Conservation (phyloP, 305 asterid species). For the Fraxinus latifolia region DNA sequence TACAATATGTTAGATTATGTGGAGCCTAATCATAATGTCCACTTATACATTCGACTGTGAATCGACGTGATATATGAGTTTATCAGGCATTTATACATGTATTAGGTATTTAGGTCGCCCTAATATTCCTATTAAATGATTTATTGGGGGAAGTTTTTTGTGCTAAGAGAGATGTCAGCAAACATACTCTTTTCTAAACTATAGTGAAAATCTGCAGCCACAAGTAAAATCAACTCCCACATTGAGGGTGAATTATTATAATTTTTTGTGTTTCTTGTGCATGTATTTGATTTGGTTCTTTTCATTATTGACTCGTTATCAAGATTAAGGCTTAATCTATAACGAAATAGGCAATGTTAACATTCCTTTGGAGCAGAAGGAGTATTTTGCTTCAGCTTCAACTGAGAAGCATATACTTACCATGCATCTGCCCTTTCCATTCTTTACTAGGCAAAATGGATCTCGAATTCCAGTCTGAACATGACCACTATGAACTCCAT, state of each 20-base stretch:
- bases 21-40: not conserved
- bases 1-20: not conserved
- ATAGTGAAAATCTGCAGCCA: not conserved
- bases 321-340: not conserved
- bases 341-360: not conserved
- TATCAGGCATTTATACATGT: not conserved
- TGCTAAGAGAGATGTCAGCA: not conserved
- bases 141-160: not conserved
- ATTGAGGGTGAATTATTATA: not conserved
- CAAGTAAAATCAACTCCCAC: not conserved
- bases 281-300: not conserved
- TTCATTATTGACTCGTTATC: not conserved
- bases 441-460: conserved; percentile 63
- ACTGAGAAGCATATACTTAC: conserved; percentile 29
- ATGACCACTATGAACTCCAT: conserved; percentile 83
- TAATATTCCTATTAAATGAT: not conserved
- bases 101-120: not conserved
- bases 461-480: conserved; percentile 66
- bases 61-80: not conserved
- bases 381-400: not conserved
- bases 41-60: not conserved
- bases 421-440: conserved; percentile 72
- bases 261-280: not conserved
- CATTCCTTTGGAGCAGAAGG: not conserved
- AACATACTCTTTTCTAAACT: not conserved